These are phyloP conservation scores for Aleurites moluccanus DNA, from an alignment of 441 rosid genomes.

Conservation along the genomic window DNA sequence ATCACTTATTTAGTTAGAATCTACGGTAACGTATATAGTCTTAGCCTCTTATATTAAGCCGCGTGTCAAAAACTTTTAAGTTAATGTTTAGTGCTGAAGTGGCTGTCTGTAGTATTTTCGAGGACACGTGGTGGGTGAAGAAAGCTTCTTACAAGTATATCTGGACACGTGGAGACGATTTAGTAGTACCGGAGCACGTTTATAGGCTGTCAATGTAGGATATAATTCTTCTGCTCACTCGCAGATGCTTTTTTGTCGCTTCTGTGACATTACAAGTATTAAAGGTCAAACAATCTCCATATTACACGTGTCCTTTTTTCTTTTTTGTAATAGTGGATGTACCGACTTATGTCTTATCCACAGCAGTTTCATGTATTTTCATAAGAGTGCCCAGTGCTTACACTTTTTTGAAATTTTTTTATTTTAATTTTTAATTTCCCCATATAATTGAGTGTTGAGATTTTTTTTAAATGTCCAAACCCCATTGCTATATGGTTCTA, in stretches of 20 bases:
- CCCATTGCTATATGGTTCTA: too few relatives aligned
- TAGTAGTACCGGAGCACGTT: not conserved
- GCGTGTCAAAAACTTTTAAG: slow-evolving; percentile 13
- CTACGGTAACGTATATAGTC: not conserved
- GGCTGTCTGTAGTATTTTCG: not conserved
- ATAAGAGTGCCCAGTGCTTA: too few relatives aligned
- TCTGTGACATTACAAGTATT: not conserved
- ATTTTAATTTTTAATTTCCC: too few relatives aligned
- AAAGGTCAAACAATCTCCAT: not conserved
- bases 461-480: too few relatives aligned
- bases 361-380: too few relatives aligned
- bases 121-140: slow-evolving; percentile 9
- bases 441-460: too few relatives aligned
- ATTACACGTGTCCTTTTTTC: not conserved
- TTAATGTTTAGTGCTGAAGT: not conserved
- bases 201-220: not conserved
- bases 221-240: not conserved
- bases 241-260: slow-evolving; percentile 8
- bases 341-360: too few relatives aligned
- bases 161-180: slow-evolving; percentile 11
- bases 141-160: not conserved
- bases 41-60: not conserved
- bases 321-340: too few relatives aligned
- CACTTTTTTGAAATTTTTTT: too few relatives aligned
- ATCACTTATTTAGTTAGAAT: not conserved